Conservation (phyloP, 73 alveolate species). For the Symbiodinium pilosum region DNA sequence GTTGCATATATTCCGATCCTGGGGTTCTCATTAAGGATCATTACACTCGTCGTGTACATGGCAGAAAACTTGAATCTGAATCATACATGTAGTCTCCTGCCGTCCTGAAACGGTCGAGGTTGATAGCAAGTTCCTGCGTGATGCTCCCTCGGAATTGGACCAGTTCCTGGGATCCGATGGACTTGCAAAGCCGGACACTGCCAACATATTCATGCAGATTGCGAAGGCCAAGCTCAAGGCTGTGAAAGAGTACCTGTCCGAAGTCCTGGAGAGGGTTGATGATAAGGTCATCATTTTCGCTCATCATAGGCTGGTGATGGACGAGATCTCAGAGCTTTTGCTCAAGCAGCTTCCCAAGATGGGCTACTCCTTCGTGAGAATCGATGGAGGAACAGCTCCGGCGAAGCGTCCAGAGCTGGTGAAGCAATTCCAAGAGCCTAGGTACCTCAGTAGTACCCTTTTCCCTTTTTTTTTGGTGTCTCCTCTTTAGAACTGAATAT, state of each 20-base stretch:
- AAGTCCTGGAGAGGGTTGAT: constrained; percentile 22
- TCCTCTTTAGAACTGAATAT: not conserved
- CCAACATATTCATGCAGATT: not conserved
- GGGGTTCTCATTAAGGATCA: too few relatives aligned
- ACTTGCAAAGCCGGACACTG: not conserved
- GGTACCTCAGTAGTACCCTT: too few relatives aligned
- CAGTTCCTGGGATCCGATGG: not conserved
- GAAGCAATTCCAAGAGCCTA: not conserved
- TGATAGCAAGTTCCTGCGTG: constrained; percentile 2
- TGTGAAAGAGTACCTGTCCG: constrained; percentile 34
- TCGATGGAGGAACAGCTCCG: constrained; percentile 20
- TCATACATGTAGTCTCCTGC: too few relatives aligned
- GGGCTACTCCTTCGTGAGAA: not conserved
- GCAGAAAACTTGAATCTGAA: too few relatives aligned
- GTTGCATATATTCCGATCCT: too few relatives aligned
- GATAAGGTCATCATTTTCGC: constrained; percentile 31
- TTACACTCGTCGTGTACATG: too few relatives aligned
- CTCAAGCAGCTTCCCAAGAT: not conserved
- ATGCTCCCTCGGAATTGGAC: not conserved
- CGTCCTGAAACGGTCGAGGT: too few relatives aligned
- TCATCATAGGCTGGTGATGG: constrained; percentile 10
- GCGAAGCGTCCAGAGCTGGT: not conserved
- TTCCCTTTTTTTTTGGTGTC: not conserved
- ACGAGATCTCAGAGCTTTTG: constrained; percentile 19
- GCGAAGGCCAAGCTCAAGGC: constrained; percentile 28